Evolutionary conservation across 495 filamentous ascomycete genomes (phyloP), one percentile per base, ranked within the genome.

Genomic region (Neurospora tetraspora): DNA sequence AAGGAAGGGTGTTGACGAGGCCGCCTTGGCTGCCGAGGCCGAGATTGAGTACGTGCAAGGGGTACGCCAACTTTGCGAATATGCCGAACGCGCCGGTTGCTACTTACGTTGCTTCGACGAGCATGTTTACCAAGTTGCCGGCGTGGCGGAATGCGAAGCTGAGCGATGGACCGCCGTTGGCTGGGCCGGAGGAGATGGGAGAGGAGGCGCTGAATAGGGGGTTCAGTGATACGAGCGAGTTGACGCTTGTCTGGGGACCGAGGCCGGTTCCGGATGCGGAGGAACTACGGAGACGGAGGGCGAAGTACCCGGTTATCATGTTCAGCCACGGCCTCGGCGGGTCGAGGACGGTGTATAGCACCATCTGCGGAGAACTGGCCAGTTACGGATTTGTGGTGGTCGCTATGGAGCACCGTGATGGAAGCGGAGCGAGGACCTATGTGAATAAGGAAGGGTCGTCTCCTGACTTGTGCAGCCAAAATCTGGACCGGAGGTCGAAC

Each of bases 261-360:
- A 65, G 53, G 27, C 53, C 53, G 53, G 53, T 1, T 1, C 53
- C 53, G 27, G 53, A 65, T 65, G 53, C 53, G 53, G 53, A 65
- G 53, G 53, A 65, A 3, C 5, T 16, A n/a, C 76, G 47, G 68
- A 70, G 42, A 69, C 20, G 71, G 34, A 39, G 71, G 71, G 69
- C 81, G 18, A 82, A 79, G 78, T 90, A 90, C 80, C 89, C 90
- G 31, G 88, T 91, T 5, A 85, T 91, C 77, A 80, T 92, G 47
- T 92, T 93, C 79, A 90, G 88, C 40, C 91, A 92, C 76, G 91
- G 90, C 7, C 82, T 92, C 53, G 90, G 89, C 0, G 90, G 90
- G 18, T 87, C 86, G 11, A 82, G 88, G 70, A 90, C 89, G 16
- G 82, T 86, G 36, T 91, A 90, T 77, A 90, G 88, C 47, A 82